Conservation (phyloP, 495 filamentous ascomycete species). For the Poronia punctata region DNA sequence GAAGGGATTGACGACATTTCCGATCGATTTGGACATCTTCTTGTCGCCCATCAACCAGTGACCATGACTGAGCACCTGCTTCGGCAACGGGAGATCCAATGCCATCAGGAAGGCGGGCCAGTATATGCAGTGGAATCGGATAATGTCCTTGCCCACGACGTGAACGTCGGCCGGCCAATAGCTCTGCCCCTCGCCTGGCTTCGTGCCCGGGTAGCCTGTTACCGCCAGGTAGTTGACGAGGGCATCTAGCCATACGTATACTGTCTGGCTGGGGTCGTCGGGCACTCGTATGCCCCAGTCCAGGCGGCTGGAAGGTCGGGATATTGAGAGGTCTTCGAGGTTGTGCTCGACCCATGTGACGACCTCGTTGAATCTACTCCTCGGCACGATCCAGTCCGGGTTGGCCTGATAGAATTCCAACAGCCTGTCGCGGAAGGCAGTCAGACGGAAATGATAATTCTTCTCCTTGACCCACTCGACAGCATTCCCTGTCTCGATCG, state of each 20-base stretch:
- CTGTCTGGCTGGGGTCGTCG: constrained; percentile 75
- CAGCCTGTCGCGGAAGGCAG: constrained; percentile 65
- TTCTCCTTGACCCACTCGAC: constrained; percentile 93
- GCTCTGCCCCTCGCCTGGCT: constrained; percentile 46
- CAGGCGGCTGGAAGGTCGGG: constrained; percentile 69
- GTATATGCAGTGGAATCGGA: constrained; percentile 94
- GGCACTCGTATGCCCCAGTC: constrained; percentile 90
- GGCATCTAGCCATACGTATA: constrained; percentile 97
- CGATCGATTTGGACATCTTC: constrained; percentile 94
- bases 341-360: constrained; percentile 60
- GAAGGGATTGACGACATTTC: constrained; percentile 93
- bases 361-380: constrained; percentile 58
- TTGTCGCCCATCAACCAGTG: constrained; percentile 87
- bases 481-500: constrained; percentile 78
- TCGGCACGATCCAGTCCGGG: constrained; percentile 63
- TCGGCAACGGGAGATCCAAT: constrained; percentile 73
- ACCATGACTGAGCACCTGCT: constrained; percentile 75
- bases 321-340: constrained; percentile 82
- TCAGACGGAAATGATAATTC: constrained; percentile 94
- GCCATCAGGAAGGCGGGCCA: constrained; percentile 97
- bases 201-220: constrained; percentile 71
- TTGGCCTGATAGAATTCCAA: constrained; percentile 72
- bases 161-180: constrained; percentile 92
- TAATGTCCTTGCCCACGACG: constrained; percentile 91
- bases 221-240: constrained; percentile 88